Base-by-base conservation (phyloP, 2,329 filamentous ascomycete species). In the Trichoderma simmonsii region DNA sequence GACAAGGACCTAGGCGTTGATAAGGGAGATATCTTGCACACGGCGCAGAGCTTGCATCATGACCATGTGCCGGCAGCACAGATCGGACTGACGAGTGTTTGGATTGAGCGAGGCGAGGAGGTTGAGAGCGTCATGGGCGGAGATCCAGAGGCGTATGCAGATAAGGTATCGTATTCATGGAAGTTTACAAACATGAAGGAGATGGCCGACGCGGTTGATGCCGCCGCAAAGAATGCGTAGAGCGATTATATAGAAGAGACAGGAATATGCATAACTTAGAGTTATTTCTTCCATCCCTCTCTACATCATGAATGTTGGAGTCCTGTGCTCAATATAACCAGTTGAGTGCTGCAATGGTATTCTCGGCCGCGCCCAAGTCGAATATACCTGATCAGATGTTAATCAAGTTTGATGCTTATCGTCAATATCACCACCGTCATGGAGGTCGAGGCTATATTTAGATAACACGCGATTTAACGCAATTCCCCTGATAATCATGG, bases 11-110 rank as follows among this genome's bases (percentile, higher is more conserved):
- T 91, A 66, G 89, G 86, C 0, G 78, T 92, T 0, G 77, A 79
- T 5, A 75, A 75, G 73, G 83, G 85, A 34, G 82, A 89, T 73
- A 83, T 94, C 59, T 77, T 93, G 74, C 91, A 93, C 78, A 91
- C 91, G 0, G 92, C 92, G 67, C 87, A 92, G 80, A 91, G 89
- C 73, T 80, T 93, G 78, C 85, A 84, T 48, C 88, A 91, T 74
- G 92, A 94, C 76, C 91, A 93, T 79, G 85, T 87, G 5, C 90
- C 92, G 0, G 89, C 90, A 3, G 87, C 87, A 80, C 79, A 87
- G 77, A 76, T 90, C 21, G 90, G 88, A 1, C 78, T 93, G 48
- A 84, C 83, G 74, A 90, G 86, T 71, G 87, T 86, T 21, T 94
- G 90, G 90, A 93, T 93, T 76, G 86, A 86, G 71, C 81, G 90